Conservation (phyloP, 176 grass and related monocot genomes). For the Melocanna baccifera region DNA sequence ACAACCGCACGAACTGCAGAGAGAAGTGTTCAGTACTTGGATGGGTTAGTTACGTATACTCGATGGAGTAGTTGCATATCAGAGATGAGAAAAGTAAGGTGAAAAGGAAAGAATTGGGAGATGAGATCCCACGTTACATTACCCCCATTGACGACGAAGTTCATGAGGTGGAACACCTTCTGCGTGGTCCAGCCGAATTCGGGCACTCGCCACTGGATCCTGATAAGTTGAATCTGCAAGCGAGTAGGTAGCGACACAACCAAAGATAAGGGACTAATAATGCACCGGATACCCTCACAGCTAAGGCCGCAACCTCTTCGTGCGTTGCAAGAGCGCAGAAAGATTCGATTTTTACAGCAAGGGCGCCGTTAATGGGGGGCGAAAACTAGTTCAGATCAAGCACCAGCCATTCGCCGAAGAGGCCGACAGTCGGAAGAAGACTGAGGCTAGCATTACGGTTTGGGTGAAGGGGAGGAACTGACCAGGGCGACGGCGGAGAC, state of each 20-base stretch:
- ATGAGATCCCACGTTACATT: background rate
- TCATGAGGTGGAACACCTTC: slow-evolving; percentile 99
- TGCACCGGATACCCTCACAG: background rate
- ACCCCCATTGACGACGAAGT: slow-evolving; percentile 97
- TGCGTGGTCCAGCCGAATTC: slow-evolving; percentile 97
- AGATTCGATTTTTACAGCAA: background rate
- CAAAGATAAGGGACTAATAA: background rate
- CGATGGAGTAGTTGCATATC: background rate
- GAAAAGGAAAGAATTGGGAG: background rate
- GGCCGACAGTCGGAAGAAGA: background rate
- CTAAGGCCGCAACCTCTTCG: background rate
- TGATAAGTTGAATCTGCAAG: slow-evolving; percentile 82
- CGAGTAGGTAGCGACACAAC: background rate
- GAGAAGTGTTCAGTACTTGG: background rate
- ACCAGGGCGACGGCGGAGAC: slow-evolving; percentile 87
- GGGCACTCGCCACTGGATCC: slow-evolving; percentile 82
- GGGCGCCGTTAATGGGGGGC: background rate
- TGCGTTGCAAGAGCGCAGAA: background rate
- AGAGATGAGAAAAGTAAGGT: background rate
- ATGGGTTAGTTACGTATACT: background rate
- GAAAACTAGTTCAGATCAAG: background rate
- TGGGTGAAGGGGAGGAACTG: background rate
- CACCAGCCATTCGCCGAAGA: background rate
- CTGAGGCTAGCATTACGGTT: background rate
- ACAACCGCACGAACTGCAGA: slow-evolving; percentile 70